Evolutionary conservation across 495 filamentous ascomycete species (phyloP), one percentile per base, ranked within the genome.

Genomic region (Friedmanniomyces simplex): DNA sequence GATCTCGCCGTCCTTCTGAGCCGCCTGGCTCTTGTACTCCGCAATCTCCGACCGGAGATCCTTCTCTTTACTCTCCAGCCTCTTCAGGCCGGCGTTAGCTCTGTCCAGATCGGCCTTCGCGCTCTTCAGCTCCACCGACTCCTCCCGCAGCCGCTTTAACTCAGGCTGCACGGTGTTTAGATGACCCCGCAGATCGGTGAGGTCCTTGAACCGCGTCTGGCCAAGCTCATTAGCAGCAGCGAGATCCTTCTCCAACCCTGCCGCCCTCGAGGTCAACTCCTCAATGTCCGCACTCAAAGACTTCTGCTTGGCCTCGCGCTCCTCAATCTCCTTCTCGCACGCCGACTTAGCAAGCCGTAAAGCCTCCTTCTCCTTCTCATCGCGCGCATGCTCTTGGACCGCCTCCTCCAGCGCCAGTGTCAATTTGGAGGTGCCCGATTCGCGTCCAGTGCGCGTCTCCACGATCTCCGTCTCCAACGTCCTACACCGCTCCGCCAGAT

Each of bases 121-220:
- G 1, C 72, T 71, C 71, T 84, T 87, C 39, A 96, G 72, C 13
- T 84, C 79, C 0, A 82, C 77, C 36, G 85, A 84, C 58, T 97
- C 93, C 37, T 79, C 79, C 10, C 87, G 80, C 10, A 96, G 72
- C 18, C 75, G 79, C 60, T 79, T 81, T 20, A 97, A 75, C 69
- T 98, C 93, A 0, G 90, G 87, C 60, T 96, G 89, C 11, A 84
- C 74, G 65, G 91, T 95, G 52, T 91, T 84, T 11, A 96, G 72
- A 10, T 88, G 79, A 36, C 88, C 83, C 30, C 84, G 74, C 45
- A 93, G 71, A 37, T 95, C 87, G 0, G 83, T 86, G 1, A 96
- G 71, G 55, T 96, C 90, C 66, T 91, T 95, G 72, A 89, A 97
- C 10, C 94, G 79, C 26, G 81, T 81, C 47, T 89, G 81, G 0